Base-by-base conservation (phyloP, 2,329 filamentous ascomycete species). In the Didymella glomerata region DNA sequence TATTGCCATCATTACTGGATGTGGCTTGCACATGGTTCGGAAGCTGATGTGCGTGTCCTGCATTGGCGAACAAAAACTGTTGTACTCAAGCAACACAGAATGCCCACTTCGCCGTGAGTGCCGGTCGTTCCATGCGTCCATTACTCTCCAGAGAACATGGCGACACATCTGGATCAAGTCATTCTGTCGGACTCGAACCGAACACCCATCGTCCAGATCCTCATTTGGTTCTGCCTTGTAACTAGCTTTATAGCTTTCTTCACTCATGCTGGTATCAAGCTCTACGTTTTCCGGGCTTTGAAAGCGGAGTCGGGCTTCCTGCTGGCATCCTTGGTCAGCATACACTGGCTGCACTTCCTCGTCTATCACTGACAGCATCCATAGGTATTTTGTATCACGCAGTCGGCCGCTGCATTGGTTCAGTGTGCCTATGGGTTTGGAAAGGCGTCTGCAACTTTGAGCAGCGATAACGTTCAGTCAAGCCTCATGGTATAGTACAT, bases 191-290 rank as follows among this genome's bases (percentile, higher is more conserved):
- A 61, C 25, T 44, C 56, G 16, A 70, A 71, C 40, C 58, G 60
- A 10, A 70, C 64, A 28, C 69, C 69, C 13, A 54, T 70, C 9
- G 56, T 71, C n/a, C 66, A 71, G 36, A 69, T 71, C 25, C 45
- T 68, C n/a, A 61, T 64, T 14, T 71, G 67, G 67, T 57, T 71
- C 24, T 59, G 53, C 28, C 52, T 71, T 10, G 62, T 57, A 7
- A 60, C 63, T 2, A 66, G 65, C 30, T 51, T 66, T 3, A 38
- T 71, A 13, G 66, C 68, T 1, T 67, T 70, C 38, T 28, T 66
- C 2, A 64, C 63, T 11, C 66, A 69, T 38, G 65, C 67, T 14
- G 62, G 66, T 8, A 64, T 68, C 49, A 65, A 65, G 25, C 46
- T 67, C n/a, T 68, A 66, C 36, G 58, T 65, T 3, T 67, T 64